phyloP scores from a whole-genome alignment of 768 basidiomycete species.

The Tulasnella sp. region DNA sequence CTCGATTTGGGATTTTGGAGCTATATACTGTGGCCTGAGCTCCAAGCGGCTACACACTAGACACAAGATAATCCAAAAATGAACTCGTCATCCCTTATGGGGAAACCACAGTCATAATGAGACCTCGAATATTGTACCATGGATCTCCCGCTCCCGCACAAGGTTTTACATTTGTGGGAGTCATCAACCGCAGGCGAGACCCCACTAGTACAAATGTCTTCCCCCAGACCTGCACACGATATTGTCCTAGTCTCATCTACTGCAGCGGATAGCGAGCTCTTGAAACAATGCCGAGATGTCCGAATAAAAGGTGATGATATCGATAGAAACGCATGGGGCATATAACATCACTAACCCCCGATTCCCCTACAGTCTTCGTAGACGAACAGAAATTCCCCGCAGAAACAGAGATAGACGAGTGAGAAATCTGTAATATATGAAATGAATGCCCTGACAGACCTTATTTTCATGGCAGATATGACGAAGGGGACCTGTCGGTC shows the following conservation, averaged over 20 bases:
- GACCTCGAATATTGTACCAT: no score
- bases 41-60: no score
- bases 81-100: no score
- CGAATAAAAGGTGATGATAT: slow-evolving; percentile 22
- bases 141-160: no score
- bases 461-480: slow-evolving; percentile 35
- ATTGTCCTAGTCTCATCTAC: slow-evolving; percentile 31
- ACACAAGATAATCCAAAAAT: no score
- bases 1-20: no score
- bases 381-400: slow-evolving; percentile 61
- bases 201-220: no score
- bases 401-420: slow-evolving; percentile 70
- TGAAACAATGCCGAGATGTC: slow-evolving; percentile 57
- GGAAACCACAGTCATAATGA: no score
- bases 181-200: no score
- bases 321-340: not conserved
- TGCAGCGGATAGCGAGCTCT: slow-evolving; percentile 34
- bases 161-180: no score
- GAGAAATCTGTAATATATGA: slow-evolving; percentile 18
- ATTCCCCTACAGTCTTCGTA: slow-evolving; percentile 39
- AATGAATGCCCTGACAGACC: no score
- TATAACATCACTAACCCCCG: not conserved
- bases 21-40: no score
- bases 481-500: slow-evolving; percentile 40
- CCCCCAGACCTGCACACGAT: slow-evolving; percentile 40